A percentile compares a stretch with the other conserved stretches of the same genome.
Evolutionary conservation across 148 eudicot genomes (phyloP).

Genomic region (Linanthus parryae): DNA sequence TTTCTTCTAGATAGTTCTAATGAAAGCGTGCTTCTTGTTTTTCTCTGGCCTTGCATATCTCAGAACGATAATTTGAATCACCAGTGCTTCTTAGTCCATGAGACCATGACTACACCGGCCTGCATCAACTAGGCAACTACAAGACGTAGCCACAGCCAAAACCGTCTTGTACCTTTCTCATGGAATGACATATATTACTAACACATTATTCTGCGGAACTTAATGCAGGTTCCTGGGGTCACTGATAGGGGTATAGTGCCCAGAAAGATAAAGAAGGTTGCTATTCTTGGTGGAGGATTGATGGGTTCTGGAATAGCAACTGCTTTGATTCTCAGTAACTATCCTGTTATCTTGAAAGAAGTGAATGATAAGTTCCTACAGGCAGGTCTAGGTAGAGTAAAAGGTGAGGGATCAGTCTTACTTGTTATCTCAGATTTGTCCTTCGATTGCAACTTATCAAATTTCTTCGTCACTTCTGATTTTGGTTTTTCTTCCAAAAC

Average conservation of each 20-base stretch:
- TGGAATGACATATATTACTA: neutral
- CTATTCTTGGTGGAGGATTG: conserved; percentile 89
- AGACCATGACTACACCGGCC: too few relatives aligned
- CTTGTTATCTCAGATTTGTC: conserved; percentile 9
- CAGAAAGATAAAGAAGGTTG: conserved; percentile 73
- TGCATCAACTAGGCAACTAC: too few relatives aligned
- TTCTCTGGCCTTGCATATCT: too few relatives aligned
- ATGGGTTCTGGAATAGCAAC: conserved; percentile 99
- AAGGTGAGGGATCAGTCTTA: too few relatives aligned
- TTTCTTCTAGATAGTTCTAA: too few relatives aligned
- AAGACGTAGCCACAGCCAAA: too few relatives aligned
- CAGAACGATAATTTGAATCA: too few relatives aligned
- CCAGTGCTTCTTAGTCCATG: too few relatives aligned
- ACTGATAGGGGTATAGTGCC: conserved; percentile 74
- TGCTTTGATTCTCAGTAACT: conserved; percentile 70
- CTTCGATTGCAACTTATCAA: conserved; percentile 1
- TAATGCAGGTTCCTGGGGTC: conserved; percentile 84
- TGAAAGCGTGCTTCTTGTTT: too few relatives aligned
- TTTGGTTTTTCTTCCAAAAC: neutral
- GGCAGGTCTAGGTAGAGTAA: conserved; percentile 73
- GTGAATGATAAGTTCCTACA: conserved; percentile 72
- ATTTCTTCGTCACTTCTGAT: conserved; percentile 4
- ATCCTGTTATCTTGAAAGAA: conserved; percentile 81
- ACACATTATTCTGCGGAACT: conserved; percentile 5
- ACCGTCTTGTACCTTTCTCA: too few relatives aligned